These are phyloP conservation scores for Gossypium mustelinum DNA, from an alignment of 345 rosid genomes.

Conservation along the genomic window DNA sequence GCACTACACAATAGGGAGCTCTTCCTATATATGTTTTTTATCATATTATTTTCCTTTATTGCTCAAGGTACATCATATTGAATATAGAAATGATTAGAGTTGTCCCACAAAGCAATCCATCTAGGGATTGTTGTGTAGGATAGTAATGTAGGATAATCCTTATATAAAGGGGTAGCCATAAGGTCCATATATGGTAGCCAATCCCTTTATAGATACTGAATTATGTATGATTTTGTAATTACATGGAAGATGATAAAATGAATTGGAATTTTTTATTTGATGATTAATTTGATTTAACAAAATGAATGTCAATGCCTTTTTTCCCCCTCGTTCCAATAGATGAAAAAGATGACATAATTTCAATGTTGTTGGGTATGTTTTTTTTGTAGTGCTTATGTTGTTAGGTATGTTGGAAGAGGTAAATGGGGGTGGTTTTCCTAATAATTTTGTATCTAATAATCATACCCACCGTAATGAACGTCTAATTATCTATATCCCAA, in stretches of 20 bases:
- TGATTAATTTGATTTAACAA: too few relatives aligned
- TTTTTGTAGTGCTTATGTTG: neutral
- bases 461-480: neutral
- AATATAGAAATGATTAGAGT: neutral
- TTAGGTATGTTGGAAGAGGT: slow-evolving; percentile 19
- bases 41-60: neutral
- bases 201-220: too few relatives aligned
- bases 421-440: slow-evolving; percentile 15
- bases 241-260: neutral
- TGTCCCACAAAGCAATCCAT: slow-evolving; percentile 31
- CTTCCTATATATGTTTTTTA: too few relatives aligned
- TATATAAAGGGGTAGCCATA: neutral
- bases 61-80: neutral
- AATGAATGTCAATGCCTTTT: too few relatives aligned
- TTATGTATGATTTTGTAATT: neutral
- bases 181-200: too few relatives aligned
- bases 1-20: neutral
- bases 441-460: slow-evolving; percentile 22
- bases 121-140: slow-evolving; percentile 21
- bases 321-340: neutral
- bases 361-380: too few relatives aligned
- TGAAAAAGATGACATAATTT: neutral
- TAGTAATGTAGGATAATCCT: neutral
- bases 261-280: neutral
- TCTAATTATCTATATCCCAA: slow-evolving; percentile 11